Evolutionary conservation across 1,284 basidiomycete genomes (phyloP).

Genomic region (Pisolithus thermaeus): DNA sequence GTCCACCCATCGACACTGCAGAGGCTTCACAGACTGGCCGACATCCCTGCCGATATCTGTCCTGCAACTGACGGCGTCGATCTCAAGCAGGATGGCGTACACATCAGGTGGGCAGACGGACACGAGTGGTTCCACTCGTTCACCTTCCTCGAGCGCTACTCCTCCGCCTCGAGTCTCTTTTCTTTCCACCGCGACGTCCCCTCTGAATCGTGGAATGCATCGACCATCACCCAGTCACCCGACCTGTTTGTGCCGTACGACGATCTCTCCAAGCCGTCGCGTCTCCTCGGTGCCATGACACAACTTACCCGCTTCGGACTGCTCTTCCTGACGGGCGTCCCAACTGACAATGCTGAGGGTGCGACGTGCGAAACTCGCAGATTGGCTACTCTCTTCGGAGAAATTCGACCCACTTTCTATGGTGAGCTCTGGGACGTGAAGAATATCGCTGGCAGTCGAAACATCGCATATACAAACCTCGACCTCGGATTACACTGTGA

Average conservation of each 20-base stretch:
- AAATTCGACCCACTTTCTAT: slow-evolving; percentile 87
- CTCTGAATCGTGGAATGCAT: slow-evolving; percentile 33
- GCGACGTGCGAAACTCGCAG: slow-evolving; percentile 58
- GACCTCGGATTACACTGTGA: slow-evolving; percentile 93
- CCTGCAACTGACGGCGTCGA: slow-evolving; percentile 33
- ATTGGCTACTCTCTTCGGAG: slow-evolving; percentile 67
- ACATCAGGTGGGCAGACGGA: slow-evolving; percentile 53
- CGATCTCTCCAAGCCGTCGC: slow-evolving; percentile 34
- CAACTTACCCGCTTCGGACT: slow-evolving; percentile 54
- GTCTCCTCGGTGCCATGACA: slow-evolving; percentile 46
- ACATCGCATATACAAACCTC: slow-evolving; percentile 94
- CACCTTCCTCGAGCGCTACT: slow-evolving; percentile 47
- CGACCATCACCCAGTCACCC: slow-evolving; percentile 28
- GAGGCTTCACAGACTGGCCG: slow-evolving; percentile 69
- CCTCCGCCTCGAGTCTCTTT: slow-evolving; percentile 26
- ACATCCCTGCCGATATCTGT: slow-evolving; percentile 44
- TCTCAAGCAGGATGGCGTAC: slow-evolving; percentile 36
- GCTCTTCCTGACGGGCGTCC: slow-evolving; percentile 54
- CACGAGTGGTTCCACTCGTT: slow-evolving; percentile 49
- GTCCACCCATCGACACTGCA: slow-evolving; percentile 73
- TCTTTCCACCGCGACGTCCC: slow-evolving; percentile 38
- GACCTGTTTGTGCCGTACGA: slow-evolving; percentile 50
- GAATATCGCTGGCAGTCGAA: slow-evolving; percentile 69
- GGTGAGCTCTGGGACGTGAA: slow-evolving; percentile 89
- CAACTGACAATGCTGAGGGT: slow-evolving; percentile 49